Conservation (phyloP, 352 stramenopile genomes). For the Saprolegnia parasitica region DNA sequence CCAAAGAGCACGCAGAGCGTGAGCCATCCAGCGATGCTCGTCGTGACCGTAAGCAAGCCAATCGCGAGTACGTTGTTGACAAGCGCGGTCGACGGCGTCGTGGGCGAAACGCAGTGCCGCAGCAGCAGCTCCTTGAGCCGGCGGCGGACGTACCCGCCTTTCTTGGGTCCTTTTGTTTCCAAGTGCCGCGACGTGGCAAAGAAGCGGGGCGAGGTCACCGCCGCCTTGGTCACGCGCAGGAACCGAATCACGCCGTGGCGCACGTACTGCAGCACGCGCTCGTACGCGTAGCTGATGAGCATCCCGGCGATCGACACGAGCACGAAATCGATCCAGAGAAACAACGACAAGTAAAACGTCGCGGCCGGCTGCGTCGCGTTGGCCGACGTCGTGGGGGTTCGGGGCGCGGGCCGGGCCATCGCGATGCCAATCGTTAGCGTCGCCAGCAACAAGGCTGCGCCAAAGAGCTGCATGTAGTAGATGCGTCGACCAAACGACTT, state of each 20-base stretch:
- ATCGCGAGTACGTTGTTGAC: not conserved
- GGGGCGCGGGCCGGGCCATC: not conserved
- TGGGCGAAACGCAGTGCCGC: too few relatives aligned
- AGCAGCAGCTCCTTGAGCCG: too few relatives aligned
- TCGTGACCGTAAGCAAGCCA: not conserved
- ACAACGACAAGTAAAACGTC: not conserved
- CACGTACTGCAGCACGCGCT: not conserved
- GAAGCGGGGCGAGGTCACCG: not conserved
- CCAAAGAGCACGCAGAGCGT: not conserved
- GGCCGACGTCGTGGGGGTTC: not conserved
- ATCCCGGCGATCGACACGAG: not conserved
- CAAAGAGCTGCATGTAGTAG: conserved; percentile 22
- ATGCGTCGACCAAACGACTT: conserved; percentile 14
- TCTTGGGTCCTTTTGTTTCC: too few relatives aligned
- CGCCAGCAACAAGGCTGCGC: not conserved
- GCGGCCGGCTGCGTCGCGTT: not conserved
- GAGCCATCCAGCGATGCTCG: not conserved
- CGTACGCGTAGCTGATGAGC: not conserved
- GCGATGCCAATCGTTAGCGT: conserved; percentile 5
- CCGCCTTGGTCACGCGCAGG: not conserved
- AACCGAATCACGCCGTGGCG: not conserved
- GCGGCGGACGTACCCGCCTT: too few relatives aligned
- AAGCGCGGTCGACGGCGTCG: too few relatives aligned
- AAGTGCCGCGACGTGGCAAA: too few relatives aligned
- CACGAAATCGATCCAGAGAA: conserved; percentile 10